A percentile compares a stretch with the other conserved stretches of the same genome.
Evolutionary conservation across 1,284 basidiomycete species (phyloP).

Genomic region (Apiotrichum gracile): DNA sequence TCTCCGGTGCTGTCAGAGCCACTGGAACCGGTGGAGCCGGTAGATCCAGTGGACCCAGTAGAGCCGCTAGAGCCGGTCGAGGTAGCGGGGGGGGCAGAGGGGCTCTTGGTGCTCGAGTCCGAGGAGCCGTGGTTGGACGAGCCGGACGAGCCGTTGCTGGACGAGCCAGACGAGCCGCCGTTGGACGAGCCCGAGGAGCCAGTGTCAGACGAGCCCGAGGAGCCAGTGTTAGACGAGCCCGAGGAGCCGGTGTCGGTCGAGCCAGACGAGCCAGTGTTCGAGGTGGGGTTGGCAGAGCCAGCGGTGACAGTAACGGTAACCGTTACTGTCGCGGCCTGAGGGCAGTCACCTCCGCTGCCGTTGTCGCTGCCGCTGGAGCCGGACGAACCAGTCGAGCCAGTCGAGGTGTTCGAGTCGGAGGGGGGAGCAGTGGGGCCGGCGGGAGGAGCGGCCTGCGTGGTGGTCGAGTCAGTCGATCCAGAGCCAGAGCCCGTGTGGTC

Average conservation of each 20-base stretch:
- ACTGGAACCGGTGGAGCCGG: too few species aligned
- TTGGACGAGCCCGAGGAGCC: not conserved
- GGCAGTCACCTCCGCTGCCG: not conserved
- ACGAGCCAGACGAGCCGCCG: not conserved
- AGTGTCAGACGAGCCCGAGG: not conserved
- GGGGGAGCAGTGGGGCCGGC: not conserved
- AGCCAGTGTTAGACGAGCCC: not conserved
- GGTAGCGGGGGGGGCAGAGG: too few species aligned
- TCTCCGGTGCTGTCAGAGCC: not conserved
- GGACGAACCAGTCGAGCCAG: not conserved
- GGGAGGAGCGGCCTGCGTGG: not conserved
- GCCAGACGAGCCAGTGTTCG: not conserved
- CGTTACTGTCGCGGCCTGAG: not conserved
- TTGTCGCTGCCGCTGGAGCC: not conserved
- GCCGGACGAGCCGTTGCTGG: not conserved
- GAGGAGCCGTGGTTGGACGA: too few species aligned
- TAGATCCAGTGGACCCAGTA: too few species aligned
- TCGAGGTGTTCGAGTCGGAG: slow-evolving; percentile 3
- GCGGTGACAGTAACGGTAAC: slow-evolving; percentile 3
- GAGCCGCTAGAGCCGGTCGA: too few species aligned
- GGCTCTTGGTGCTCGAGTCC: too few species aligned
- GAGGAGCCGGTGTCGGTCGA: not conserved
- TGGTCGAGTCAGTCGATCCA: not conserved
- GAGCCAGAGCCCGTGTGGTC: not conserved
- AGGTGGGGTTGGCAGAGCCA: not conserved